Base-by-base conservation (phyloP, 371 early-diverging fungal genomes). In the Umbelopsis sp. region DNA sequence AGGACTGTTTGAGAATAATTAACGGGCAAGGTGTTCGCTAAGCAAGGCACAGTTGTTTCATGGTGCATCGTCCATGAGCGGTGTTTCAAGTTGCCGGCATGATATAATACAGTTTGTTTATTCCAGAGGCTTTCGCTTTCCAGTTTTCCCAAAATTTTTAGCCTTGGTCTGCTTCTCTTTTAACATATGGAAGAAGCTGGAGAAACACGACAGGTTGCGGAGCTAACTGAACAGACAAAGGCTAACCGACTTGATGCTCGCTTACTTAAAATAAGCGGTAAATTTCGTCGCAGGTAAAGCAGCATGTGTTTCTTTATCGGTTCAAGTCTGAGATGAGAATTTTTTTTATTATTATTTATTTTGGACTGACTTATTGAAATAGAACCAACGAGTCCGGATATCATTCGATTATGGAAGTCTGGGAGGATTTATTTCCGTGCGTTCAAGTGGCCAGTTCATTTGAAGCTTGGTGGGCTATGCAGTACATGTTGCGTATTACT, bases 401-500 rank as follows among this genome's bases (percentile, higher is more conserved):
- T 35, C 57, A 57, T 35, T 35, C 57, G 5, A 29, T 57, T 29
- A 18, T 35, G 29, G 57, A 32, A 7, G 29, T 57, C n/a, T 57
- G 57, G 57, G 35, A 18, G 6, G 57, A 57, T 18, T 35, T 57
- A 16, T 35, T 6, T 57, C 57, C 57, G 6, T 57, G 57, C 57
- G n/a, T 57, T 6, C 16, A 57, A 18, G 10, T 57, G n/a, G 57
- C 57, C 11, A 11, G 18, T 16, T 32, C 29, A 3, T 57, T 57
- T 57, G 57, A 57, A 35, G 12, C 57, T 14, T 32, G 35, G 35
- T 57, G 57, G 57, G 69, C 73, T 11, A 69, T 80, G 18, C 80
- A 80, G 29, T 67, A 72, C 12, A 37, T 80, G 16, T 57, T 80
- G 14, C 68, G 64, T 25, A 66, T 72, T 14, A 77, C 80, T 6